These are phyloP conservation scores for Neurospora sp. DNA, from an alignment of 495 filamentous ascomycete species.

Conservation along the genomic window DNA sequence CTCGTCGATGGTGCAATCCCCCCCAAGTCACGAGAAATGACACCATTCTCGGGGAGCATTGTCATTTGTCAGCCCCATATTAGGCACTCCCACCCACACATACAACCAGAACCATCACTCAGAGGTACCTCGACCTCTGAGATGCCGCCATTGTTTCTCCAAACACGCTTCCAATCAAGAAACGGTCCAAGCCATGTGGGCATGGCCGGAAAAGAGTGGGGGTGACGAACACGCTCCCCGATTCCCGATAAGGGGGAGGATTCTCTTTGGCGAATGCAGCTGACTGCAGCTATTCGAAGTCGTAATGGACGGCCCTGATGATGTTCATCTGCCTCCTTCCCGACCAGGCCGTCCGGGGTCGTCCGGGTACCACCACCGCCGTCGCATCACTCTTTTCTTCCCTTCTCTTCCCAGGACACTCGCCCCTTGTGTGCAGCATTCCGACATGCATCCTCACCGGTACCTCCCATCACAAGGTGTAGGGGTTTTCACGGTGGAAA, in stretches of 20 bases:
- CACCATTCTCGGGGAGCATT: slow-evolving; percentile 25
- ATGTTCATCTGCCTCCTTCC: background rate
- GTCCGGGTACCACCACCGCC: background rate
- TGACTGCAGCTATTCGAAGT: background rate
- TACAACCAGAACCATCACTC: slow-evolving; percentile 4
- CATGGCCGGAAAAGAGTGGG: slow-evolving; percentile 8
- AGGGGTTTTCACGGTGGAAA: background rate
- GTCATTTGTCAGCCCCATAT: slow-evolving; percentile 29
- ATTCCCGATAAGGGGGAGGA: slow-evolving; percentile 18
- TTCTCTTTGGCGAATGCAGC: slow-evolving; percentile 11
- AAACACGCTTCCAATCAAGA: slow-evolving; percentile 17
- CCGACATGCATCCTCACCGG: background rate
- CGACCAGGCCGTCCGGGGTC: background rate
- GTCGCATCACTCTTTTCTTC: background rate
- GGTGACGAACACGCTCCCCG: slow-evolving; percentile 6
- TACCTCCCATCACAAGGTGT: background rate
- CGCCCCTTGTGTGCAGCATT: background rate
- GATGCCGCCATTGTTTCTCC: background rate
- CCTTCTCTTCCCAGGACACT: background rate
- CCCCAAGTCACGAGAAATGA: slow-evolving; percentile 30
- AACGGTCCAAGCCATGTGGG: slow-evolving; percentile 11
- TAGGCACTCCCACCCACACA: slow-evolving; percentile 8
- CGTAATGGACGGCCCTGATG: background rate
- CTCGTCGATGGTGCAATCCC: slow-evolving; percentile 28
- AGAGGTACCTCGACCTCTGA: slow-evolving; percentile 12